A percentile compares a stretch with the other conserved stretches of the same genome.
phyloP scores from a whole-genome alignment of 108 stramenopile species.

The Conticribra weissflogii region DNA sequence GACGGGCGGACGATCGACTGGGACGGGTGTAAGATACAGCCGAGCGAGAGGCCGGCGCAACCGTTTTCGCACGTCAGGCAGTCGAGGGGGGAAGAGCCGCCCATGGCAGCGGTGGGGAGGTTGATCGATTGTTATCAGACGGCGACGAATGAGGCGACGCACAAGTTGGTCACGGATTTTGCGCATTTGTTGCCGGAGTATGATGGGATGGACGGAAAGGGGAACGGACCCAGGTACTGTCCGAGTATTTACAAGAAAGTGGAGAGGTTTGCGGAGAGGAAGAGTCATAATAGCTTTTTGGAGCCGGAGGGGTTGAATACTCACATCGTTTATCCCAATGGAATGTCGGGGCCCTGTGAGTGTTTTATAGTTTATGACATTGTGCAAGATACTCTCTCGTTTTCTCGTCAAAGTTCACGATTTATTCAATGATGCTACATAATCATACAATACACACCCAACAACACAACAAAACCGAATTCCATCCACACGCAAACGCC shows the following conservation, averaged over 20 bases:
- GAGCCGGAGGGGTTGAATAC: slow-evolving; percentile 98
- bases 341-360: slow-evolving; percentile 87
- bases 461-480: not conserved
- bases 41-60: slow-evolving; percentile 82
- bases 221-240: slow-evolving; percentile 96
- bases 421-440: no score
- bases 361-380: not conserved
- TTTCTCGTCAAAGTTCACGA: no score
- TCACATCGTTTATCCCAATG: slow-evolving; percentile 97
- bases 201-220: slow-evolving; percentile 90
- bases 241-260: slow-evolving; percentile 97
- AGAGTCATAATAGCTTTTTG: slow-evolving; percentile 93
- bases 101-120: slow-evolving; percentile 54
- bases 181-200: slow-evolving; percentile 87
- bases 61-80: slow-evolving; percentile 88
- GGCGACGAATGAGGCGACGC: slow-evolving; percentile 89
- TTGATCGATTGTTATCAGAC: slow-evolving; percentile 83
- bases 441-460: not conserved
- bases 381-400: not conserved
- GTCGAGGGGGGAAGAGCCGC: slow-evolving; percentile 78
- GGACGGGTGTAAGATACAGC: slow-evolving; percentile 81
- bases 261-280: slow-evolving; percentile 91
- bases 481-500: not conserved
- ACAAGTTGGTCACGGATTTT: slow-evolving; percentile 90
- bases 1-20: slow-evolving; percentile 95